phyloP scores from a whole-genome alignment of 805 yeast genomes.

The Ogataea polymorpha region DNA sequence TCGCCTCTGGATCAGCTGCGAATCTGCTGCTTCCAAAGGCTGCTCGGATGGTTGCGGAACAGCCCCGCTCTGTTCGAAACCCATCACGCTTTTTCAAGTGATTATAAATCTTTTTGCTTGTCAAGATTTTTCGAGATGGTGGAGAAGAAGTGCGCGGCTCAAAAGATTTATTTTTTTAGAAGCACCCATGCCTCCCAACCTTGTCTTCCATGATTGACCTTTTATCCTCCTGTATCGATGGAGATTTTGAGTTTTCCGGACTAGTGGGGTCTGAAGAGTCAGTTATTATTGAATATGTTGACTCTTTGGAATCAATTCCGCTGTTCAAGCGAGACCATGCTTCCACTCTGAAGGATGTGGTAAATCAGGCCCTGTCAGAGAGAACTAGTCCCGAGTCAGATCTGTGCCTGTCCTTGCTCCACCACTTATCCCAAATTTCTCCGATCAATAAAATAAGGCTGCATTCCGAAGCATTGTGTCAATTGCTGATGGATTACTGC shows the following conservation, averaged over 20 bases:
- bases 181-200: background rate
- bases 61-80: background rate
- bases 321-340: background rate
- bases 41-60: background rate
- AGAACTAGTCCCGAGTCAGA: conserved; percentile 1
- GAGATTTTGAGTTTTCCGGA: background rate
- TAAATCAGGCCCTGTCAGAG: background rate
- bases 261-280: background rate
- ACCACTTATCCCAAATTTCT: conserved; percentile 17
- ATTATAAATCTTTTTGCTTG: conserved; percentile 2
- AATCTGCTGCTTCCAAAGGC: conserved; percentile 5
- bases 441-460: conserved; percentile 20
- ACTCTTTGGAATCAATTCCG: conserved; percentile 3
- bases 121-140: conserved; percentile 7
- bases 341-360: background rate
- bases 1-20: conserved; percentile 19
- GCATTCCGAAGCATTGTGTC: conserved; percentile 14
- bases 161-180: conserved; percentile 2
- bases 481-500: conserved; percentile 9
- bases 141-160: conserved; percentile 13
- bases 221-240: background rate
- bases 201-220: conserved; percentile 2
- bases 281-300: background rate
- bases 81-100: conserved; percentile 1
- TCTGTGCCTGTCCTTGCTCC: conserved; percentile 14